These are phyloP conservation scores for Lachnellula suecica DNA, from an alignment of 2,329 filamentous ascomycete species.

Conservation along the genomic window DNA sequence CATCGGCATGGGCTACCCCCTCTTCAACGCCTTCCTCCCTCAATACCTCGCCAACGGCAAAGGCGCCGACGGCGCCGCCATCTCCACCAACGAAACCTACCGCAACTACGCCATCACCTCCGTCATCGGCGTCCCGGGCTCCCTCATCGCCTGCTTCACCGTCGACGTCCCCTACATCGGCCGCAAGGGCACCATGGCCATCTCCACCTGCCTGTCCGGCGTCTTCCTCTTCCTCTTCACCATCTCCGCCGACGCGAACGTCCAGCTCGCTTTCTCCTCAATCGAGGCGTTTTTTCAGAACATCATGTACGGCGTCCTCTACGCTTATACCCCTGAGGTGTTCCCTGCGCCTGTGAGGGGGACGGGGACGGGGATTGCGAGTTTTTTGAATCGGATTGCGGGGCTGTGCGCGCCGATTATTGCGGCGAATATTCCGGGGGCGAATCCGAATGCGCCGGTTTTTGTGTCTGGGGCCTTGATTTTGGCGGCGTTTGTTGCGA, in stretches of 20 bases:
- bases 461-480: conserved; percentile 58
- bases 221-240: conserved; percentile 69
- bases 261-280: conserved; percentile 65
- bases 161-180: conserved; percentile 67
- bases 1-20: conserved; percentile 83
- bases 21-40: conserved; percentile 90
- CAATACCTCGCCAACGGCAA: conserved; percentile 71
- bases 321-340: conserved; percentile 75
- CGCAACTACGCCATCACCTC: conserved; percentile 82
- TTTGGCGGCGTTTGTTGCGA: conserved; percentile 56
- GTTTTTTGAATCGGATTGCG: conserved; percentile 67
- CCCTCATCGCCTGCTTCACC: conserved; percentile 70
- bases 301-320: conserved; percentile 76
- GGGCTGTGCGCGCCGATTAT: conserved; percentile 69
- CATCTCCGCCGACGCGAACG: conserved; percentile 53
- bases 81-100: conserved; percentile 56
- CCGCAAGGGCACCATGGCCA: conserved; percentile 70
- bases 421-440: conserved; percentile 47
- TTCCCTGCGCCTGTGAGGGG: conserved; percentile 72
- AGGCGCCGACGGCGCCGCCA: conserved; percentile 26
- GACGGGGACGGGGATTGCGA: conserved; percentile 70
- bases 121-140: conserved; percentile 74
- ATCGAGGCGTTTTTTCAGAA: conserved; percentile 72
- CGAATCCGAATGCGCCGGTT: conserved; percentile 54
- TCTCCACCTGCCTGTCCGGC: conserved; percentile 65